phyloP scores from a whole-genome alignment of 2,329 filamentous ascomycete species.

The Paecilomyces variotii region DNA sequence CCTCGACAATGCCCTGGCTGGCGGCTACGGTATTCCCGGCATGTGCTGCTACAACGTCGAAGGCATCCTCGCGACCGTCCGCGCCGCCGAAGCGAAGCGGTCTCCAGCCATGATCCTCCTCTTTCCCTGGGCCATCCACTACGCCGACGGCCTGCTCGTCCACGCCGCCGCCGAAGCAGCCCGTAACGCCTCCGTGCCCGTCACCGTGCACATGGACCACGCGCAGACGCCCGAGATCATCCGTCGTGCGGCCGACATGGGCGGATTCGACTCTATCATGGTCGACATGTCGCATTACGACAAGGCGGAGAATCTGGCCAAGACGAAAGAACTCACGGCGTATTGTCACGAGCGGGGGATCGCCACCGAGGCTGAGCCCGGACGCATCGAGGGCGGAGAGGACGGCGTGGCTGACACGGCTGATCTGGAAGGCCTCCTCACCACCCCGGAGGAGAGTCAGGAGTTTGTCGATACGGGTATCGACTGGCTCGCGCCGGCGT shows the following conservation, averaged over 20 bases:
- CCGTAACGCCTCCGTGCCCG: conserved; percentile 49
- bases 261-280: conserved; percentile 65
- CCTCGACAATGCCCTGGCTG: conserved; percentile 47
- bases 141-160: conserved; percentile 51
- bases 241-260: conserved; percentile 51
- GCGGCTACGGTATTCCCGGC: conserved; percentile 52
- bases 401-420: conserved; percentile 64
- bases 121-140: conserved; percentile 66
- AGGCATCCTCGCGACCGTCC: conserved; percentile 60
- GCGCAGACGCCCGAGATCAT: conserved; percentile 57
- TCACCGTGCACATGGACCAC: conserved; percentile 60
- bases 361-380: conserved; percentile 63
- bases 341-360: conserved; percentile 60
- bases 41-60: conserved; percentile 65
- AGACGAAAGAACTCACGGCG: conserved; percentile 54
- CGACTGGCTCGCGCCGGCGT: conserved; percentile 65
- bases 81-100: conserved; percentile 58
- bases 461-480: conserved; percentile 66
- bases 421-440: conserved; percentile 56
- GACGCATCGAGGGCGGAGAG: conserved; percentile 64
- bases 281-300: conserved; percentile 70
- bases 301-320: conserved; percentile 59
- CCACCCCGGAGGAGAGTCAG: conserved; percentile 60
- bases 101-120: conserved; percentile 65
- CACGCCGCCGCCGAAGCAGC: conserved; percentile 50